Evolutionary conservation across 495 filamentous ascomycete genomes (phyloP), one percentile per base, ranked within the genome.

Genomic region (Penicillium taxi): DNA sequence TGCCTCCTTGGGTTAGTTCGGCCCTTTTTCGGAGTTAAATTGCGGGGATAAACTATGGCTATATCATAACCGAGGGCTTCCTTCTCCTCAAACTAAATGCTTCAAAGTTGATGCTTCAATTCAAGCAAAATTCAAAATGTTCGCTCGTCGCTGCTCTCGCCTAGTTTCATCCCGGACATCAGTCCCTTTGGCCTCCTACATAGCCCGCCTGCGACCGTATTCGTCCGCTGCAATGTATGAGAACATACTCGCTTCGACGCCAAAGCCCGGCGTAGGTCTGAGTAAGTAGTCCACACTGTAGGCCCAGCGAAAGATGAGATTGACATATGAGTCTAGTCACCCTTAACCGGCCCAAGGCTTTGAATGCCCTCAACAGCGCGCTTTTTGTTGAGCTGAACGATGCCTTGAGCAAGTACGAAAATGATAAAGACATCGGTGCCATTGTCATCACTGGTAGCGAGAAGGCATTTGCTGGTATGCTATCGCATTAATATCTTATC

Each of bases 331-430:
- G 16, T 15, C 0, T 20, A 94, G 90, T 96, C 52, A 91, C 88
- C n/a, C 70, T 98, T 37, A 87, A 93, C 73, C 84, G 91, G 23
- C 91, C 91, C 39, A 93, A 90, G 64, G 86, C 87, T 22, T 79
- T 94, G 55, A 98, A 98, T 59, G 90, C 91, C 23, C 78, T 98
- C 41, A 87, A 68, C 59, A 83, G 80, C 12, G 85, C 90, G 9
- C 79, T 96, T 21, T 91, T 98, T 58, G 63, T 55, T 25, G 91
- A 98, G 65, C 74, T 98, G 55, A 96, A 96, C 63, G 58, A 76
- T 37, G 86, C 87, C 18, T 78, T 98, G 43, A 65, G 59, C 41
- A 66, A 72, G 32, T 76, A 91, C 62, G 82, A 94, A 49, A 52
- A 71, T 33, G 77, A 84, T 50, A 73, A 78, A 32, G 59, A 64